Evolutionary conservation across 163 green algal species (phyloP), one percentile per base, ranked within the genome.

Genomic region (Picocystis sp.): DNA sequence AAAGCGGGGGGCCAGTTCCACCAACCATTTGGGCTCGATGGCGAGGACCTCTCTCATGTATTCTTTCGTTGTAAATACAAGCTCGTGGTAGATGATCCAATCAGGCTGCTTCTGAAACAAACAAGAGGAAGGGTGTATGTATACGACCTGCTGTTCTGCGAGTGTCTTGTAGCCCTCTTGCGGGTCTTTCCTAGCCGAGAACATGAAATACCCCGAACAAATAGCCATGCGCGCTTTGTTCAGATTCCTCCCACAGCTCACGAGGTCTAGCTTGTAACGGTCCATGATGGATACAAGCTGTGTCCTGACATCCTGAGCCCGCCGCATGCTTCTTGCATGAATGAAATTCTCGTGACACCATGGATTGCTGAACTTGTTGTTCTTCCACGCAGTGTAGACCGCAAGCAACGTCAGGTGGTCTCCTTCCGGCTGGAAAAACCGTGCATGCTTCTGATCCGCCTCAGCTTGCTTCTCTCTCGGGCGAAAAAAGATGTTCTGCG

Each of bases 201-300:
- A 88, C 72, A 94, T 95, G 77, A 97, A 98, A 78, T 95, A 98
- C 17, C 90, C 90, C 3, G 65, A 82, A 38, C 65, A 75, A 55
- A 98, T 88, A 56, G 87, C 87, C 60, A 75, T 65, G 61, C 86
- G 84, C 34, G 96, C 82, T 45, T 72, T 74, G 56, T 79, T 76
- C 61, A 71, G 83, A 66, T 85, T 81, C 25, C 65, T 50, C 11
- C 81, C 81, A 17, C 73, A 73, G 42, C 60, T 78, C 15, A 86
- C 84, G 14, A 94, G 67, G 60, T 95, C 87, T 55, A 96, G 76
- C 64, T 92, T 92, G 75, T 95, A 97, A 11, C 86, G 64, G 69
- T 98, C 89, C 89, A 98, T 98, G 78, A 98, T 97, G 41, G 81
- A 72, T 22, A 98, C 69, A 48, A 98, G 79, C 81, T 98, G 90